Evolutionary conservation across 1,284 basidiomycete species (phyloP), one percentile per base, ranked within the genome.

Genomic region (Malassezia yamatoensis): DNA sequence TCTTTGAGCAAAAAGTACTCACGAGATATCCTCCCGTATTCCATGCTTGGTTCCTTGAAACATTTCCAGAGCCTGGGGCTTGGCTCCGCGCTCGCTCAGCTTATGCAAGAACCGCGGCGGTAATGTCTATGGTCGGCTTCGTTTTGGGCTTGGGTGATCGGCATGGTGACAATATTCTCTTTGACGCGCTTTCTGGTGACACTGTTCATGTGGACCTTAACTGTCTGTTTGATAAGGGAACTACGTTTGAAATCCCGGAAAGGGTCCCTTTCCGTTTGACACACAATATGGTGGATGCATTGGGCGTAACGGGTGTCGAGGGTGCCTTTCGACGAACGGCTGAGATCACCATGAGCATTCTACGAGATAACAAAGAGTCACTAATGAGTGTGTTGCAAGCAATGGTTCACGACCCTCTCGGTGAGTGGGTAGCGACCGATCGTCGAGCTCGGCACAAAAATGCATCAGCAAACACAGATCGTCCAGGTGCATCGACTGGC

Each of bases 71-170:
- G 69, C 93, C 94, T 0, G 85, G 87, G 0, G 86, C 88, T 0
- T 99, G 94, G 94, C 80, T 98, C 32, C 83, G 85, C 2, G 88
- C 87, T 70, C 83, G 94, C 24, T 78, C 89, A 58, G 81, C 84
- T 2, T 99, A 93, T 72, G 85, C 83, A 13, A 81, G 93, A 41
- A 96, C 94, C 0, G 82, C 86, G 0, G 94, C 94, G 0, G 94
- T 98, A 47, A 98, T 96, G 87, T 94, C 88, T 3, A 98, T 99
- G 86, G 89, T 98, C 24, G 94, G 94, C 18, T 94, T 88, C 66
- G 93, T 99, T 35, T 79, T 99, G 9, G 94, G 93, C 11, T 80
- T 99, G n/a, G 94, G 94, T 12, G 94, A 99, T 76, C 82, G 94
- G 43, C 94, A 99, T 74, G 85, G 87, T 65, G 94, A 98, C 77